These are phyloP conservation scores for Syzygium oleosum DNA, from an alignment of 345 rosid species.

Conservation along the genomic window DNA sequence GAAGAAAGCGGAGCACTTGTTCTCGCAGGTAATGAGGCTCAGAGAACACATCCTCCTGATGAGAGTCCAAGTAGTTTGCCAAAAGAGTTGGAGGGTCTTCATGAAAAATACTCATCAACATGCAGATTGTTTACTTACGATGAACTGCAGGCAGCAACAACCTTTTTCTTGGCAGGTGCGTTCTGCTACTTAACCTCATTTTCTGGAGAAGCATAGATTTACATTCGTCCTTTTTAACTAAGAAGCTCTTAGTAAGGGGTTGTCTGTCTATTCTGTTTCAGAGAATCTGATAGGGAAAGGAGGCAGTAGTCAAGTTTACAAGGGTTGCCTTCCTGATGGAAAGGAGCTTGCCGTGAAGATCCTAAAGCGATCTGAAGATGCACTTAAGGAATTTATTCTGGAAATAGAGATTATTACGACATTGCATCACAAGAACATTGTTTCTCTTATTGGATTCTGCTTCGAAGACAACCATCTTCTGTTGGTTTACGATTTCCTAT, in stretches of 20 bases:
- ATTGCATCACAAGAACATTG: slow-evolving; percentile 66
- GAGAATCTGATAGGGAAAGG: slow-evolving; percentile 87
- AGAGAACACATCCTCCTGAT: slow-evolving; percentile 17
- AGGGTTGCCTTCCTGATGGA: slow-evolving; percentile 68
- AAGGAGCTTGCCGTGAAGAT: slow-evolving; percentile 92
- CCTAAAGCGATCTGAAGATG: slow-evolving; percentile 64
- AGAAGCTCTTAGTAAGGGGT: not conserved
- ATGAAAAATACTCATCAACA: slow-evolving; percentile 60
- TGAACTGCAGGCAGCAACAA: slow-evolving; percentile 70
- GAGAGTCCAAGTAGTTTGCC: slow-evolving; percentile 30
- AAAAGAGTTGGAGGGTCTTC: slow-evolving; percentile 47
- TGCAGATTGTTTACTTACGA: slow-evolving; percentile 71
- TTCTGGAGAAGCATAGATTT: not conserved
- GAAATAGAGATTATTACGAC: slow-evolving; percentile 84
- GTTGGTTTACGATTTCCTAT: slow-evolving; percentile 72
- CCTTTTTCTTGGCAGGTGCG: slow-evolving; percentile 60
- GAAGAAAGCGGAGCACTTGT: slow-evolving; percentile 51
- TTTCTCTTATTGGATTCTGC: slow-evolving; percentile 83
- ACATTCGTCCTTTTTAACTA: not conserved
- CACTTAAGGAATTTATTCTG: slow-evolving; percentile 55
- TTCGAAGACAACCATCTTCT: slow-evolving; percentile 57
- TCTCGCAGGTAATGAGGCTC: slow-evolving; percentile 24
- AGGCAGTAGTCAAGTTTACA: slow-evolving; percentile 86
- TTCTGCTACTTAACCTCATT: slow-evolving; percentile 4
- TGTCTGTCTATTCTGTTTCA: slow-evolving; percentile 11